Evolutionary conservation across 73 alveolate species (phyloP).

Genomic region (Uronychia setigera): DNA sequence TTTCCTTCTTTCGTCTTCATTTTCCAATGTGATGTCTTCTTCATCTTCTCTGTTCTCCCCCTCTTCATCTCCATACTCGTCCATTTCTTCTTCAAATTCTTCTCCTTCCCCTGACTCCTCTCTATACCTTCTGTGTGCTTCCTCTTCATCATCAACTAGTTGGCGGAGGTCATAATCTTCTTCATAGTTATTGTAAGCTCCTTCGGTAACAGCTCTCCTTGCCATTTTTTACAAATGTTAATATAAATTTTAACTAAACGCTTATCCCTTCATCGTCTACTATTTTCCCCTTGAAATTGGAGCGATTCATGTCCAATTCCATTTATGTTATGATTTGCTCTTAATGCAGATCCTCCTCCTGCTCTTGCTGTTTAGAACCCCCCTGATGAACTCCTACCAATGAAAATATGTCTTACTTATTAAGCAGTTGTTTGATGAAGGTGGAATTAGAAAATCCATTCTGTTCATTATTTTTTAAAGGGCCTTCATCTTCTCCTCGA

Average conservation of each 20-base stretch:
- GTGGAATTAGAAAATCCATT: too few species aligned
- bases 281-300: background rate
- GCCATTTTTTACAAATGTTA: conserved; percentile 3
- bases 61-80: conserved; percentile 18
- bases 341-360: background rate
- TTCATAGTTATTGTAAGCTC: conserved; percentile 7
- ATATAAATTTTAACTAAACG: too few species aligned
- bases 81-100: background rate
- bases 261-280: background rate
- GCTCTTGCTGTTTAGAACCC: too few species aligned
- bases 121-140: background rate
- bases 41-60: background rate
- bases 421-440: too few species aligned
- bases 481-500: too few species aligned
- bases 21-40: background rate
- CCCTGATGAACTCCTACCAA: too few species aligned
- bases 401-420: too few species aligned
- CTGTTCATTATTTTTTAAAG: too few species aligned
- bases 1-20: conserved; percentile 3
- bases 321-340: background rate
- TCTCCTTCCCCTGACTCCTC: conserved; percentile 13
- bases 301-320: too few species aligned
- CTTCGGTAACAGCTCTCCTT: conserved; percentile 39
- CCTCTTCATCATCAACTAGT: conserved; percentile 25
- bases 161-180: conserved; percentile 12